Percentiles rank a stretch among this genome's conserved stretches.
These are phyloP conservation scores for Leptodermis oblonga DNA, from an alignment of 257 asterid genomes.

Conservation along the genomic window DNA sequence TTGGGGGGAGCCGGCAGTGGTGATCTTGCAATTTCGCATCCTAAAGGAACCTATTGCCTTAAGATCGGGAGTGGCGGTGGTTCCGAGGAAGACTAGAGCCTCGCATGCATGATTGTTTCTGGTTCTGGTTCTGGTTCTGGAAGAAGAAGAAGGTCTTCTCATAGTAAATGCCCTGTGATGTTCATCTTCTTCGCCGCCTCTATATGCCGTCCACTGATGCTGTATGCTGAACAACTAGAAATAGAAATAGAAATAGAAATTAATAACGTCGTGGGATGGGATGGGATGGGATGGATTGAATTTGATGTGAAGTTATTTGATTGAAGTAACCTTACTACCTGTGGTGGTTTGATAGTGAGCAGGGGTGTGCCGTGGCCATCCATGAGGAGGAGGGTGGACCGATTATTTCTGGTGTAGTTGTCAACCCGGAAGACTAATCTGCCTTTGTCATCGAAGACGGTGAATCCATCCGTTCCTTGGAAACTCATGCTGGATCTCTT, in stretches of 20 bases:
- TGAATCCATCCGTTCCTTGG: slow-evolving; percentile 43
- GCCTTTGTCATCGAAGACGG: slow-evolving; percentile 31
- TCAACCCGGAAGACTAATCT: slow-evolving; percentile 34
- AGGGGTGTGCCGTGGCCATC: slow-evolving; percentile 35
- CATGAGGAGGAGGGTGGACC: slow-evolving; percentile 35
- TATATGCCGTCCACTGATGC: slow-evolving; percentile 34
- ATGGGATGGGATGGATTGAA: too few relatives aligned
- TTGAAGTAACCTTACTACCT: slow-evolving; percentile 26
- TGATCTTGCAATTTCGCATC: slow-evolving; percentile 33
- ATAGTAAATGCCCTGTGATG: slow-evolving; percentile 22
- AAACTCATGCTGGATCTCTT: slow-evolving; percentile 42
- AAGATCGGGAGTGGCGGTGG: slow-evolving; percentile 13
- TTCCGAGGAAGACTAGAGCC: slow-evolving; percentile 23
- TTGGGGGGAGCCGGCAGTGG: slow-evolving; percentile 2
- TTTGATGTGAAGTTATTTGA: too few relatives aligned
- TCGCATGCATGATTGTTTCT: slow-evolving; percentile 17
- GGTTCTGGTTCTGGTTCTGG: too few relatives aligned
- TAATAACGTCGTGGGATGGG: neutral
- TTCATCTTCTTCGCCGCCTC: slow-evolving; percentile 29
- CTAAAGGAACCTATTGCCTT: slow-evolving; percentile 29
- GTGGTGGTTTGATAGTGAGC: slow-evolving; percentile 37
- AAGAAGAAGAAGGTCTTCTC: slow-evolving; percentile 25
- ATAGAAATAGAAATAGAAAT: neutral
- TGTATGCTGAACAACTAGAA: slow-evolving; percentile 20
- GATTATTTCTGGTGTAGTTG: slow-evolving; percentile 28